These are phyloP conservation scores for Canna indica DNA, from an alignment of 176 grass and related monocot genomes.

Conservation along the genomic window DNA sequence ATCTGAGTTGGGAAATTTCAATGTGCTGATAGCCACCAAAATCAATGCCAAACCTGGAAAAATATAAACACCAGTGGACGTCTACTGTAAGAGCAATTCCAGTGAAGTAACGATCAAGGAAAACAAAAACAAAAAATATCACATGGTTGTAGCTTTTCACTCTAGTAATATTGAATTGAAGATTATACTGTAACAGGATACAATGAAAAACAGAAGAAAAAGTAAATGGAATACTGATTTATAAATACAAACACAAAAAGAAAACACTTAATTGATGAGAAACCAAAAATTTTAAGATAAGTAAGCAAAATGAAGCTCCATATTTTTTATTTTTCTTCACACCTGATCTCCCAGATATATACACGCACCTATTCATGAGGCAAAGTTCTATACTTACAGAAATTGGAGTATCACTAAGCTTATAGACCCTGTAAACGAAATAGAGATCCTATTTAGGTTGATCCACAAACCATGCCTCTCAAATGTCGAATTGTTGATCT, in stretches of 20 bases:
- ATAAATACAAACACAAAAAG: background rate
- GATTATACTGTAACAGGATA: background rate
- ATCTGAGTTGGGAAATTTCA: constrained; percentile 40
- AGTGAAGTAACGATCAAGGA: background rate
- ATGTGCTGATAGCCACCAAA: constrained; percentile 42
- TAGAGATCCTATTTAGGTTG: no score
- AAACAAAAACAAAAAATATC: background rate
- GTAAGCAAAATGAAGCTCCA: no score
- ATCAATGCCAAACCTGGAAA: constrained; percentile 54
- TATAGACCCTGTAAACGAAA: no score
- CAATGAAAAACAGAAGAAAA: background rate
- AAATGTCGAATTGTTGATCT: no score
- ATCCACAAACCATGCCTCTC: no score
- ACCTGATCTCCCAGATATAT: no score
- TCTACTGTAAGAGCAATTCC: background rate
- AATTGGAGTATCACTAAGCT: no score
- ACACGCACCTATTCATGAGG: background rate
- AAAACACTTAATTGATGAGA: no score
- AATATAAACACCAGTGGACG: constrained; percentile 7
- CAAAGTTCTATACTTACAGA: background rate
- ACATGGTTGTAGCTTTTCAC: background rate
- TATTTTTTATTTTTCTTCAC: no score
- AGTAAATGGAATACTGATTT: background rate
- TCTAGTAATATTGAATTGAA: background rate
- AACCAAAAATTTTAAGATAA: no score